Conservation (phyloP, 108 stramenopile species). For the Fistulifera solaris region DNA sequence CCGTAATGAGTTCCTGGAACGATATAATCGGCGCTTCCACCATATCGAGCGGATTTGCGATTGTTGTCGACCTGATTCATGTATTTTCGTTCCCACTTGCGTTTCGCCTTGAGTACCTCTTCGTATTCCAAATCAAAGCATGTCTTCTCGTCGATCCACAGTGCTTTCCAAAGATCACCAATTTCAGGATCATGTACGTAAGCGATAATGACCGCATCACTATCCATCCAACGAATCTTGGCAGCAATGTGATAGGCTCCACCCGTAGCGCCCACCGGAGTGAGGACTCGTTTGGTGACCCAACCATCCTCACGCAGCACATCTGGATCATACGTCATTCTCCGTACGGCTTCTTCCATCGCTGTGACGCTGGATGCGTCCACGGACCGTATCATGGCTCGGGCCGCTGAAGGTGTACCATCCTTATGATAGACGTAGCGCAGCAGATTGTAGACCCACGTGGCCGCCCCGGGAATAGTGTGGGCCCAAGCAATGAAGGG, state of each 20-base stretch:
- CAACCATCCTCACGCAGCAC: conserved; percentile 79
- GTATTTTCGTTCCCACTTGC: conserved; percentile 47
- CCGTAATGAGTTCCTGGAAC: conserved; percentile 76
- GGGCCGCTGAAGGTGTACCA: conserved; percentile 50
- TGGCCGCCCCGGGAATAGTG: conserved; percentile 29
- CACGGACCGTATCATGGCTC: conserved; percentile 45
- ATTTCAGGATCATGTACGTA: conserved; percentile 67
- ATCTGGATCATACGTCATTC: conserved; percentile 61
- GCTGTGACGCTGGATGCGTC: conserved; percentile 7
- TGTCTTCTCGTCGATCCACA: conserved; percentile 51
- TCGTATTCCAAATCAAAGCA: conserved; percentile 80
- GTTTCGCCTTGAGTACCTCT: conserved; percentile 56
- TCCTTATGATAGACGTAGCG: conserved; percentile 53
- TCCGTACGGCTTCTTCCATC: conserved; percentile 31
- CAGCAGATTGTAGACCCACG: conserved; percentile 38
- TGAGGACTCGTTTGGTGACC: conserved; percentile 50
- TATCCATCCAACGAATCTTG: conserved; percentile 50
- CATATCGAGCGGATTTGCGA: conserved; percentile 36
- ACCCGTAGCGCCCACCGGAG: conserved; percentile 53
- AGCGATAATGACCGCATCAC: conserved; percentile 73
- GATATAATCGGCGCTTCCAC: conserved; percentile 38
- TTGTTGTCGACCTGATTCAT: not conserved
- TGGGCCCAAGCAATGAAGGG: conserved; percentile 33
- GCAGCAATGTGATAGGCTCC: conserved; percentile 58
- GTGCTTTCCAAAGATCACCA: conserved; percentile 80